Percentiles rank a stretch among this genome's conserved stretches.
These are phyloP conservation scores for Tripterygium wilfordii DNA, from an alignment of 177 flowering plant species.

Conservation along the genomic window DNA sequence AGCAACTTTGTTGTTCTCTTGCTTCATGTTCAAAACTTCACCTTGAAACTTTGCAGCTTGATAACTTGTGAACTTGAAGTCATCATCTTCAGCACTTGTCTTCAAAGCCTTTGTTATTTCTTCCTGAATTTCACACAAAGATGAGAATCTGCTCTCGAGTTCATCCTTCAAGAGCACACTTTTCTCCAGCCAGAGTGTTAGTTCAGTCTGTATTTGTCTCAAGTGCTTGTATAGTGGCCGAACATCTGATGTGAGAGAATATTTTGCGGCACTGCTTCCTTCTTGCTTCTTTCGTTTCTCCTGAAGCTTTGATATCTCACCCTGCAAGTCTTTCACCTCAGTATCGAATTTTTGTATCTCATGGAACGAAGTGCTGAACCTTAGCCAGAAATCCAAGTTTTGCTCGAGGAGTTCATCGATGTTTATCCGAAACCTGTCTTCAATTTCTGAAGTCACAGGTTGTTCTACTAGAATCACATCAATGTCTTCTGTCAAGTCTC, in stretches of 20 bases:
- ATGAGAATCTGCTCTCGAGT: constrained; percentile 43
- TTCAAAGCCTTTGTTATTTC: constrained; percentile 48
- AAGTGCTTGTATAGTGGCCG: constrained; percentile 54
- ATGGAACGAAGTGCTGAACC: constrained; percentile 56
- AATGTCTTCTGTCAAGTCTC: constrained; percentile 18
- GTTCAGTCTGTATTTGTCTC: constrained; percentile 56
- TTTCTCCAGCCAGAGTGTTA: constrained; percentile 64
- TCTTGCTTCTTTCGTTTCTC: constrained; percentile 28
- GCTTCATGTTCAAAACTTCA: constrained; percentile 82
- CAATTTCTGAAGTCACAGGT: constrained; percentile 26
- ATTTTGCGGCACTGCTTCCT: constrained; percentile 16
- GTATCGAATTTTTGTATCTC: constrained; percentile 61
- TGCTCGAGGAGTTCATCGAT: constrained; percentile 67
- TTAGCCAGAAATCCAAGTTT: constrained; percentile 71
- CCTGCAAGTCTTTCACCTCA: constrained; percentile 37
- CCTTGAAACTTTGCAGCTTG: constrained; percentile 86
- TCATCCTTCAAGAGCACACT: constrained; percentile 49
- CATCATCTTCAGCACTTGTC: constrained; percentile 33
- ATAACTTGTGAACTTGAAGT: constrained; percentile 39
- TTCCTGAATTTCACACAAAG: constrained; percentile 56
- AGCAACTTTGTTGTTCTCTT: constrained; percentile 77
- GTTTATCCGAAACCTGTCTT: constrained; percentile 44
- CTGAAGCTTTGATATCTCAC: constrained; percentile 27
- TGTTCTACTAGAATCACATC: constrained; percentile 16
- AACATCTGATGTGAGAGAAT: constrained; percentile 43